A percentile compares a stretch with the other conserved stretches of the same genome.
Conservation (phyloP, 2,329 filamentous ascomycete species). For the Epicoccum sorghinum region DNA sequence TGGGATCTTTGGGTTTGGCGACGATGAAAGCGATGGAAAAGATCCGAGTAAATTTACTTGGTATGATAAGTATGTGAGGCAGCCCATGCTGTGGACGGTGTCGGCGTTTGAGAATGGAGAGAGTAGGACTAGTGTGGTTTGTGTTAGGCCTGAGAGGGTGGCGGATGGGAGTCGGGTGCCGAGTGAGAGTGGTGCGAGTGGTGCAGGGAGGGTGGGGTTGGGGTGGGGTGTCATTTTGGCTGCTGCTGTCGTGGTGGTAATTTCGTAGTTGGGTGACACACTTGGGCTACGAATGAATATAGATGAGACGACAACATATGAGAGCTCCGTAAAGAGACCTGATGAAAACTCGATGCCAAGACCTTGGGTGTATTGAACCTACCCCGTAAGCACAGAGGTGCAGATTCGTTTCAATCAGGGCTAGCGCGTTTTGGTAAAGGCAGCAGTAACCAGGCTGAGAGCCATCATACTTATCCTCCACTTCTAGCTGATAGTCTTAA, state of each 20-base stretch:
- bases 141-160: background rate
- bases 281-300: too few species aligned
- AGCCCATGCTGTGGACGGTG: background rate
- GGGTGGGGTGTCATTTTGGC: background rate
- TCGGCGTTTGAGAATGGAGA: background rate
- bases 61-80: background rate
- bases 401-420: too few species aligned
- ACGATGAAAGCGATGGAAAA: background rate
- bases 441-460: too few species aligned
- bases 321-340: too few species aligned
- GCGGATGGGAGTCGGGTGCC: background rate
- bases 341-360: too few species aligned
- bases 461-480: too few species aligned
- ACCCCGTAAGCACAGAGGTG: too few species aligned
- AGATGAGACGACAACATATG: too few species aligned
- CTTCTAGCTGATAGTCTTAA: too few species aligned
- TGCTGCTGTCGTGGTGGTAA: background rate
- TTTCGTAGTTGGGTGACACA: too few species aligned
- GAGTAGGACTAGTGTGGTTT: background rate
- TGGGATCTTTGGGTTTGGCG: background rate
- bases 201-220: background rate
- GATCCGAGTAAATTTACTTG: slow-evolving; percentile 2
- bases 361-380: too few species aligned
- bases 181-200: background rate
- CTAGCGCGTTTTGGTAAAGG: too few species aligned